These are phyloP conservation scores for Papiliotrema laurentii DNA, from an alignment of 1,284 basidiomycete genomes.

Conservation along the genomic window DNA sequence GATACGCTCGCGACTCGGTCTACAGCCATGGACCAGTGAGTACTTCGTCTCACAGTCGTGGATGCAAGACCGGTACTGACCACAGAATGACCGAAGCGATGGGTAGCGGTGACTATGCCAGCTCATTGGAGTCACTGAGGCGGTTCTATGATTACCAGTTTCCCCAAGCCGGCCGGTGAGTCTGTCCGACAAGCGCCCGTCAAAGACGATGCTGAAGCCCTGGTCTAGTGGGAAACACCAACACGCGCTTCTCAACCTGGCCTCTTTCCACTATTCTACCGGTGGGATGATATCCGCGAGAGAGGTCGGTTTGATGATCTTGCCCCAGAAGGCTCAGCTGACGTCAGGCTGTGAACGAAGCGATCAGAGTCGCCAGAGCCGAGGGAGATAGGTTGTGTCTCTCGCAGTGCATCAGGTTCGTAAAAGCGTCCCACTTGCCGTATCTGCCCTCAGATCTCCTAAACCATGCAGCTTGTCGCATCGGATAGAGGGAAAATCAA, in stretches of 20 bases:
- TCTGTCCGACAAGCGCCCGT: not conserved
- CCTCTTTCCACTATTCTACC: conserved; percentile 41
- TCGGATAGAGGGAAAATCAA: conserved; percentile 23
- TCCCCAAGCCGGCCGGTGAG: conserved; percentile 25
- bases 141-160: conserved; percentile 47
- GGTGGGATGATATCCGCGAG: conserved; percentile 37
- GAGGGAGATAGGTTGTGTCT: conserved; percentile 41
- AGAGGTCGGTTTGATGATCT: conserved; percentile 15
- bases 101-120: conserved; percentile 36
- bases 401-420: conserved; percentile 40
- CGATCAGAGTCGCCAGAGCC: conserved; percentile 40
- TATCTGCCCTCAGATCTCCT: too few relatives aligned
- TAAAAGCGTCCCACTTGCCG: not conserved
- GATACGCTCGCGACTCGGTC: conserved; percentile 28
- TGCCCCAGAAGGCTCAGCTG: not conserved
- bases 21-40: conserved; percentile 32
- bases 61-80: not conserved
- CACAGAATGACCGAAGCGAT: conserved; percentile 29
- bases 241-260: conserved; percentile 46
- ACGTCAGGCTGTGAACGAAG: conserved; percentile 37
- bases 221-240: conserved; percentile 42
- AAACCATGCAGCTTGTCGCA: conserved; percentile 18
- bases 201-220: too few relatives aligned
- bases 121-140: conserved; percentile 31
- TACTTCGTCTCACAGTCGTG: not conserved